These are phyloP conservation scores for Amphibolis antarctica DNA, from an alignment of 106 monocot species.

Conservation along the genomic window DNA sequence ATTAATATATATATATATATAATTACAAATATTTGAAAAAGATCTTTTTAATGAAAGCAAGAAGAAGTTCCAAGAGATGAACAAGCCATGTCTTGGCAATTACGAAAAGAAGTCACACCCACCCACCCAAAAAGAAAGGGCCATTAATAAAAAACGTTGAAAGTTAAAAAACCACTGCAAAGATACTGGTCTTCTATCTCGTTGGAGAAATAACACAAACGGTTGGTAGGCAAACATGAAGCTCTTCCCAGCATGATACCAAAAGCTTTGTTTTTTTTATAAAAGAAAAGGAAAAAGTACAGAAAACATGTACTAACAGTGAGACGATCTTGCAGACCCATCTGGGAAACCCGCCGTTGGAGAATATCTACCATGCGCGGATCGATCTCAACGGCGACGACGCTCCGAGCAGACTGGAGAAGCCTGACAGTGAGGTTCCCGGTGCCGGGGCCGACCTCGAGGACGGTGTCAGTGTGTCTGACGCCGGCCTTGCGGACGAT, in stretches of 20 bases:
- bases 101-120: too few relatives aligned
- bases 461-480: constrained; percentile 21
- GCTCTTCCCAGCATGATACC: background rate
- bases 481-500: constrained; percentile 14
- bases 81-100: too few relatives aligned
- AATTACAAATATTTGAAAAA: too few relatives aligned
- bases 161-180: too few relatives aligned
- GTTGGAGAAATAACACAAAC: constrained; percentile 36
- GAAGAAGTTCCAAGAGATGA: too few relatives aligned
- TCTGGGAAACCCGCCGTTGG: constrained; percentile 16
- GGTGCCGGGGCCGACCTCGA: constrained; percentile 33
- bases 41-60: too few relatives aligned
- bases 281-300: background rate
- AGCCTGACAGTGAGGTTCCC: constrained; percentile 63
- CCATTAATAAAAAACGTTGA: too few relatives aligned
- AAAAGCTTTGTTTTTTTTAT: too few relatives aligned
- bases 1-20: too few relatives aligned
- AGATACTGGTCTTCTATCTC: background rate
- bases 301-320: constrained; percentile 19
- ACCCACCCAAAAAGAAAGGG: too few relatives aligned
- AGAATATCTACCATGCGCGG: constrained; percentile 67
- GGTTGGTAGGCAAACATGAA: constrained; percentile 6
- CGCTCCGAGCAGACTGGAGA: constrained; percentile 33
- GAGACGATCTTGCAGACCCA: constrained; percentile 38
- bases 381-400: constrained; percentile 79